phyloP scores from a whole-genome alignment of 2,329 filamentous ascomycete genomes.

The Pseudocercospora musae region DNA sequence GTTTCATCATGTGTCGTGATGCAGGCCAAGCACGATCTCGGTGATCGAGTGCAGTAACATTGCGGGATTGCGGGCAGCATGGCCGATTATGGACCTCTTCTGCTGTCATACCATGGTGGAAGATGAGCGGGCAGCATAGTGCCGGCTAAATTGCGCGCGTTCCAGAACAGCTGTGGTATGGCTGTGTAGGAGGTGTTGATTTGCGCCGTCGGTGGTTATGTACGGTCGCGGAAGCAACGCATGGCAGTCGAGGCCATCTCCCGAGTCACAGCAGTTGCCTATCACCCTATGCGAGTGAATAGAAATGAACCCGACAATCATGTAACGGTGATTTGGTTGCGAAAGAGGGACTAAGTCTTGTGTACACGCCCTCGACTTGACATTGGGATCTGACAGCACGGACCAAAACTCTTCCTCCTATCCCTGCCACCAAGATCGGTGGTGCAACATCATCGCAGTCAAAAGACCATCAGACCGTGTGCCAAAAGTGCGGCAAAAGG shows the following conservation, averaged over 20 bases:
- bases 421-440: no score
- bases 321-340: no score
- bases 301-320: no score
- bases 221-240: background rate
- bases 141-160: background rate
- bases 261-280: background rate
- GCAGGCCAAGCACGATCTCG: constrained; percentile 2
- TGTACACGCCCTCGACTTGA: no score
- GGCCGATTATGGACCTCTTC: background rate
- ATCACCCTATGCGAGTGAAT: no score
- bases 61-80: background rate
- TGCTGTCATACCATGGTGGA: background rate
- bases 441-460: no score
- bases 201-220: background rate
- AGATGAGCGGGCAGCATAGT: background rate
- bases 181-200: background rate
- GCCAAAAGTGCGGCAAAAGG: no score
- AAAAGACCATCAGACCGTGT: no score
- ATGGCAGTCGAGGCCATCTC: background rate
- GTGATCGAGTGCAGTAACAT: background rate
- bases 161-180: background rate
- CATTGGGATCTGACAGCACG: no score
- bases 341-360: no score
- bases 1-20: constrained; percentile 1
- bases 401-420: no score